phyloP scores from a whole-genome alignment of 768 basidiomycete genomes.

The Boletus tomentosulus region DNA sequence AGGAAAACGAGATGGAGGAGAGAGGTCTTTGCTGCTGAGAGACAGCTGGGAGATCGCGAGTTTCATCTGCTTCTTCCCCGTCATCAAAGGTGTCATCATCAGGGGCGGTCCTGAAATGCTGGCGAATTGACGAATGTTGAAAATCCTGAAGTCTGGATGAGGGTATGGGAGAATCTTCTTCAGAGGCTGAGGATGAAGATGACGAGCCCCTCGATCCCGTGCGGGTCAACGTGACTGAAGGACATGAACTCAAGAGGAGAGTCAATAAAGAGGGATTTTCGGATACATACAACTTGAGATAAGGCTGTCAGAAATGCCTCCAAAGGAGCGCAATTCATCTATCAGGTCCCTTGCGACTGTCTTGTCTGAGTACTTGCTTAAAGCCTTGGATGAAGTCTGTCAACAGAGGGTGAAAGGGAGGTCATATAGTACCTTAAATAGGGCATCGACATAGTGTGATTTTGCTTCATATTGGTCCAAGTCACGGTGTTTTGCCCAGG shows the following conservation, averaged over 20 bases:
- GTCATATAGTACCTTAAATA: constrained; percentile 59
- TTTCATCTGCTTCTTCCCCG: constrained; percentile 45
- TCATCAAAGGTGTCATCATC: constrained; percentile 43
- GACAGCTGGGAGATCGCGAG: constrained; percentile 39
- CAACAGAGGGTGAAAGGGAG: not conserved
- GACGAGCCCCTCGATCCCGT: constrained; percentile 53
- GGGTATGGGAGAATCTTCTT: constrained; percentile 24
- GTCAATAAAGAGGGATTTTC: not conserved
- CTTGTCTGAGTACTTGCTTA: constrained; percentile 80
- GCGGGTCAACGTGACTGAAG: constrained; percentile 32
- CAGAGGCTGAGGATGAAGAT: constrained; percentile 63
- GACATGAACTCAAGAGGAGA: not conserved
- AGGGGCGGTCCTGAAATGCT: constrained; percentile 14
- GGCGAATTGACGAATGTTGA: constrained; percentile 8
- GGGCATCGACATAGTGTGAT: constrained; percentile 82
- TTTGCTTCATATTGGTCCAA: constrained; percentile 77
- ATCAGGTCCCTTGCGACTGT: constrained; percentile 72
- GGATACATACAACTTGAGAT: constrained; percentile 56
- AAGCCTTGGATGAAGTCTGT: constrained; percentile 44
- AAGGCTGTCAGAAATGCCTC: constrained; percentile 61
- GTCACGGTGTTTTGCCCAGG: constrained; percentile 94
- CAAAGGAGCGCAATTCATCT: constrained; percentile 72
- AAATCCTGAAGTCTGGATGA: constrained; percentile 11
- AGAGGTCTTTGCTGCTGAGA: constrained; percentile 50
- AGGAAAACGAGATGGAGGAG: constrained; percentile 63